A percentile compares a stretch with the other conserved stretches of the same genome.
phyloP scores from a whole-genome alignment of 2,329 filamentous ascomycete genomes.

The Fonsecaea monophora region DNA sequence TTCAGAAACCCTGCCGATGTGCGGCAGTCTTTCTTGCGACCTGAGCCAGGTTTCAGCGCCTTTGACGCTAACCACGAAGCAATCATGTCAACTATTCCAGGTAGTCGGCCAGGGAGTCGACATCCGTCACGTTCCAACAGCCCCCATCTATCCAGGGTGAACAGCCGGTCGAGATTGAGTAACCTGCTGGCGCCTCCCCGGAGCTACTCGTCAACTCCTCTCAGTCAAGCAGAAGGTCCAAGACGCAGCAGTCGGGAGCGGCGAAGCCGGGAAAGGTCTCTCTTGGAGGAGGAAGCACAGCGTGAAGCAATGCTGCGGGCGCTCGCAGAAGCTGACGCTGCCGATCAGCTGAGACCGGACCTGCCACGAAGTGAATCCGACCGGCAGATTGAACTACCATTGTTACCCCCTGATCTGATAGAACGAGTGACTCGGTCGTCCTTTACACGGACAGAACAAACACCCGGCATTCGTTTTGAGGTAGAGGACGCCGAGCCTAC shows the following conservation, averaged over 20 bases:
- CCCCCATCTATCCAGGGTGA: conserved; percentile 36
- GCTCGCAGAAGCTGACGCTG: conserved; percentile 35
- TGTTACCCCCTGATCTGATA: conserved; percentile 34
- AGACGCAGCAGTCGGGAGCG: conserved; percentile 26
- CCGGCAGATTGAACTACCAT: conserved; percentile 28
- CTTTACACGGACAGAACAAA: conserved; percentile 21
- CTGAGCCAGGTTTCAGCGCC: conserved; percentile 38
- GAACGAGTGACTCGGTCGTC: conserved; percentile 31
- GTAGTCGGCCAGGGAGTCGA: conserved; percentile 38
- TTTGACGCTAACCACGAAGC: conserved; percentile 41
- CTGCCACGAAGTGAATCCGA: conserved; percentile 25
- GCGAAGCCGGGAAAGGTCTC: conserved; percentile 31
- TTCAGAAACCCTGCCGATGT: conserved; percentile 32
- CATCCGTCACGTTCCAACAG: conserved; percentile 39
- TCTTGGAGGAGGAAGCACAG: conserved; percentile 34
- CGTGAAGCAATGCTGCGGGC: conserved; percentile 34
- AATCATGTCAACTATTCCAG: conserved; percentile 41
- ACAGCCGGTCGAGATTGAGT: conserved; percentile 37
- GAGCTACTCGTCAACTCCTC: conserved; percentile 31
- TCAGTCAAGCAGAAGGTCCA: conserved; percentile 30
- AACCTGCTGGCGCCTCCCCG: conserved; percentile 31
- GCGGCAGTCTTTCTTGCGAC: conserved; percentile 34
- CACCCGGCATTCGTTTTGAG: conserved; percentile 12
- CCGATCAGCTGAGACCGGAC: conserved; percentile 33
- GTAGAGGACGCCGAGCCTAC: background rate